Percentiles rank a stretch among this genome's conserved stretches.
Conservation (phyloP, 2,329 filamentous ascomycete species). For the Sclerotinia sclerotiorum region DNA sequence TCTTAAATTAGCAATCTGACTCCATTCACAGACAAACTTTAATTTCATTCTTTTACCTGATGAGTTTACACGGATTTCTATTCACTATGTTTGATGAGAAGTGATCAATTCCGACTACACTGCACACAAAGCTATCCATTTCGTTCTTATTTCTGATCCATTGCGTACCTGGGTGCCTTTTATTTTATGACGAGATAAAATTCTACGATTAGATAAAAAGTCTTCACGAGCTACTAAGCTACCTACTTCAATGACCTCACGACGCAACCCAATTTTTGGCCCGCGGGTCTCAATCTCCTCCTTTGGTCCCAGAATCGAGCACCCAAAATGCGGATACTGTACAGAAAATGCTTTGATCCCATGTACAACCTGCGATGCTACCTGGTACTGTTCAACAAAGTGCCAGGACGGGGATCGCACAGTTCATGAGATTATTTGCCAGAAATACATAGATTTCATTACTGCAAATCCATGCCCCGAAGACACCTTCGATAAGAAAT, state of each 20-base stretch:
- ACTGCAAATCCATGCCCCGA: background rate
- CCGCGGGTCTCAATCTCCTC: conserved; percentile 11
- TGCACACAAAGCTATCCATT: background rate
- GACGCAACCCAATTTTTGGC: background rate
- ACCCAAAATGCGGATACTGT: conserved; percentile 13
- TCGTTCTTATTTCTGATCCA: background rate
- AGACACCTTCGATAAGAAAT: background rate
- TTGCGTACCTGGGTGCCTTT: background rate
- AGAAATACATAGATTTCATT: background rate
- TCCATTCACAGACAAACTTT: background rate
- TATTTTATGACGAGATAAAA: background rate
- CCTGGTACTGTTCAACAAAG: background rate
- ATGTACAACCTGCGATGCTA: conserved; percentile 3
- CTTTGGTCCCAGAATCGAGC: conserved; percentile 4
- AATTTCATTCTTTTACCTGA: background rate
- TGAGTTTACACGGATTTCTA: background rate
- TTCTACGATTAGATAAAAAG: background rate
- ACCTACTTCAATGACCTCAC: background rate
- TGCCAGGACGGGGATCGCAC: background rate
- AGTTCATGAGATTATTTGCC: conserved; percentile 11
- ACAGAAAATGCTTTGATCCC: background rate
- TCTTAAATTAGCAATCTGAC: background rate
- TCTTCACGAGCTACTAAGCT: background rate
- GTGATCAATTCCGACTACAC: too few species aligned
- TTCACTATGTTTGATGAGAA: background rate